Percentiles rank a stretch among this genome's conserved stretches.
phyloP scores from a whole-genome alignment of 1,284 basidiomycete genomes.

The Melanopsichium pennsylvanicum region DNA sequence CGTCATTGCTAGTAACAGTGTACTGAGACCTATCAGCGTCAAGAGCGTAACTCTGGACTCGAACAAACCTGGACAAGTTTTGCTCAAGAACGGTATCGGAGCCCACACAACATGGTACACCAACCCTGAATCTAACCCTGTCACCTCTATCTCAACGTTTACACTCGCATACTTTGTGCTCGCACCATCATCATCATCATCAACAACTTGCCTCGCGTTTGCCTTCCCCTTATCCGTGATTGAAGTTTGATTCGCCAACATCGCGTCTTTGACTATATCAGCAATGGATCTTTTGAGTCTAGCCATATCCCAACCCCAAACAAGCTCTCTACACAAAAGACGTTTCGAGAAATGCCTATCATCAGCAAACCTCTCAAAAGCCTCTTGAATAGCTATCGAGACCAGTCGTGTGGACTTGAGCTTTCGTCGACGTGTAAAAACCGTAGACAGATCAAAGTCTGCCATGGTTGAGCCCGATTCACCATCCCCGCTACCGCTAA shows the following conservation, averaged over 20 bases:
- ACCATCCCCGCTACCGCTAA: too few relatives aligned
- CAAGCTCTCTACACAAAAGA: slow-evolving; percentile 5
- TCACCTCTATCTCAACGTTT: slow-evolving; percentile 15
- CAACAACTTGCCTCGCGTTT: neutral
- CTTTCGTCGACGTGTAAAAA: slow-evolving; percentile 15
- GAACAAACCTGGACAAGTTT: neutral
- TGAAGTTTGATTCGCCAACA: too few relatives aligned
- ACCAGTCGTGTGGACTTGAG: slow-evolving; percentile 7
- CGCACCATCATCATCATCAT: neutral
- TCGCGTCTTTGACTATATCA: too few relatives aligned
- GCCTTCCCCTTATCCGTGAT: slow-evolving; percentile 4
- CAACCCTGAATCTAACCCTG: slow-evolving; percentile 3
- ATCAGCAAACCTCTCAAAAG: slow-evolving; percentile 33
- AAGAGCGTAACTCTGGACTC: slow-evolving; percentile 1
- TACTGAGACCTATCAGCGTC: neutral
- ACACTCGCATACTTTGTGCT: too few relatives aligned
- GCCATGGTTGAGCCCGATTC: neutral
- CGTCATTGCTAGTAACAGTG: neutral
- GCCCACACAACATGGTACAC: slow-evolving; percentile 32
- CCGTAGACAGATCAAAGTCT: slow-evolving; percentile 20
- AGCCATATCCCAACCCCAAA: slow-evolving; percentile 34
- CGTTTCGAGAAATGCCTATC: slow-evolving; percentile 34
- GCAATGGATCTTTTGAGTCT: neutral
- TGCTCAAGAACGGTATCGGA: slow-evolving; percentile 3
- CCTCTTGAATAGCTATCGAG: slow-evolving; percentile 19